Conservation (phyloP, 768 basidiomycete genomes). For the Tricholoma sp. region DNA sequence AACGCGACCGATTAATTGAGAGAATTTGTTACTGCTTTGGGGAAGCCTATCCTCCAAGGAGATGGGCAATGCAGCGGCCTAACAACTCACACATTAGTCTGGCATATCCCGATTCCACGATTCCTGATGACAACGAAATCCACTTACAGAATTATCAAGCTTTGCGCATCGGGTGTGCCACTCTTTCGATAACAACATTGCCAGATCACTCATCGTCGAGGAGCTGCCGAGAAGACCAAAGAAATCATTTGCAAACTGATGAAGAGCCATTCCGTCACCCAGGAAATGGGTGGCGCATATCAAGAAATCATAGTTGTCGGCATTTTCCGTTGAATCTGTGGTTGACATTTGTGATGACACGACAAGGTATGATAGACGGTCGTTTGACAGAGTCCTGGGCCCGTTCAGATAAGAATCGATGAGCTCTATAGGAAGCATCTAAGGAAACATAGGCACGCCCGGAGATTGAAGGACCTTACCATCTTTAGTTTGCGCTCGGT, state of each 20-base stretch:
- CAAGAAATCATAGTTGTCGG: conserved; percentile 51
- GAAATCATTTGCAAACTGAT: conserved; percentile 78
- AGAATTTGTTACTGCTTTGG: conserved; percentile 29
- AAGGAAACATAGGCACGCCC: background rate
- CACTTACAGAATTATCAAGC: conserved; percentile 14
- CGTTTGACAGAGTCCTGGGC: conserved; percentile 61
- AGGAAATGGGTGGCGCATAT: conserved; percentile 78
- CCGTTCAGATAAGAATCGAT: conserved; percentile 75
- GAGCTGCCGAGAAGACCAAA: conserved; percentile 53
- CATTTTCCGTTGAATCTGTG: conserved; percentile 8
- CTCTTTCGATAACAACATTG: conserved; percentile 28
- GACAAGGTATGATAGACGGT: conserved; percentile 62
- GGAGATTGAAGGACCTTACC: conserved; percentile 31
- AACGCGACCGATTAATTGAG: conserved; percentile 41
- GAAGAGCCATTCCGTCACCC: conserved; percentile 85
- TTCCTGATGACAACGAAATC: background rate
- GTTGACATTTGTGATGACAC: conserved; percentile 19
- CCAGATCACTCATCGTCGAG: conserved; percentile 23
- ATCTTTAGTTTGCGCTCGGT: conserved; percentile 47
- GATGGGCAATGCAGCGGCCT: conserved; percentile 23
- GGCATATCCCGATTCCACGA: background rate
- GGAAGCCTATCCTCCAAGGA: conserved; percentile 50
- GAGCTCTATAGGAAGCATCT: conserved; percentile 36
- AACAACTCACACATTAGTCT: background rate
- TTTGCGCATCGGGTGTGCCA: conserved; percentile 23